Evolutionary conservation across 768 basidiomycete species (phyloP), one percentile per base, ranked within the genome.

Genomic region (Boletellus ananas): DNA sequence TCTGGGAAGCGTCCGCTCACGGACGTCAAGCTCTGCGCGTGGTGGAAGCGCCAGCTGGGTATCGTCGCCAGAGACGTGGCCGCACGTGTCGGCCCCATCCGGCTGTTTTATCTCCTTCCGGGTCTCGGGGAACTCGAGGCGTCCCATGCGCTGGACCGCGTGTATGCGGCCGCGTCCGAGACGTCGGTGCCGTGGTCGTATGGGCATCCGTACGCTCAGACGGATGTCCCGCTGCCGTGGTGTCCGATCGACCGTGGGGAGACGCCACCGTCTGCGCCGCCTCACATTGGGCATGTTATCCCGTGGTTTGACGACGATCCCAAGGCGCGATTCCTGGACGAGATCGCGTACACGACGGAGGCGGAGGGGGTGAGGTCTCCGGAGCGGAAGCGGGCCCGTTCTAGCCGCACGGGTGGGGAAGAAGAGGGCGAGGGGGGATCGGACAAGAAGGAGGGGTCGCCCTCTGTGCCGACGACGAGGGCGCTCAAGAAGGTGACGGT

Each of bases 261-360:
- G 43, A 43, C 58, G 54, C 36, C 29, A 9, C 29, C 29, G 29
- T 29, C 29, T 29, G 29, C 4, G 23, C 23, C 23, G 7, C 6
- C 29, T 29, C 57, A 56, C 66, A 72, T 94, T 27, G 91, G 88
- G 1, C 77, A 83, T 47, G 79, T 79, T 45, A 85, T 99, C 18
- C 96, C 96, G 2, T 85, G 80, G 48, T 92, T 98, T 63, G 89
- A 93, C n/a, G 96, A 99, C 61, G 94, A 96, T 67, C 94, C 96
- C 7, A 97, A 98, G 68, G 83, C 89, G 49, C 81, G 96, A 16
- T 97, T 97, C 66, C 70, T 99, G 65, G 88, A 90, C 66, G 94
- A 96, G 69, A 82, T 97, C 45, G 90, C 86, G 36, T 84, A 80
- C 55, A 88, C 80, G 8, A 81, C 78, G 42, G 79, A 81, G 42